Conservation (phyloP, 1,284 basidiomycete species). For the Volvariella volvacea region DNA sequence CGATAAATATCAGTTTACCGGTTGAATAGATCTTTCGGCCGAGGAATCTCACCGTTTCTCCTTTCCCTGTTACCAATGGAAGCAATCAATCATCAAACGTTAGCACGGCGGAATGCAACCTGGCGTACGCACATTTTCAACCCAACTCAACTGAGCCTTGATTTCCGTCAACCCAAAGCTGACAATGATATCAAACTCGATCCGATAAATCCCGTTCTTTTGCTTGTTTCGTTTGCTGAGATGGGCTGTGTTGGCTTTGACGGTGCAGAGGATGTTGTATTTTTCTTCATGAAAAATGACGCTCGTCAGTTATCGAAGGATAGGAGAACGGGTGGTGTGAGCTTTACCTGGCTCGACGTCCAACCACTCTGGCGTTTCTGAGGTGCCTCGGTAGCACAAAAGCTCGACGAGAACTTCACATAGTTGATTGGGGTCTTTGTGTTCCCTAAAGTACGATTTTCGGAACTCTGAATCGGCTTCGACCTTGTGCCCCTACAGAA, state of each 20-base stretch:
- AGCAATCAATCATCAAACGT: no score
- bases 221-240: slow-evolving; percentile 3
- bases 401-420: slow-evolving; percentile 3
- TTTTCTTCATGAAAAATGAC: no score
- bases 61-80: neutral
- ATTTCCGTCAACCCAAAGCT: slow-evolving; percentile 1
- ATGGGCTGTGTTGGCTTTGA: slow-evolving; percentile 9
- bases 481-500: slow-evolving; percentile 2
- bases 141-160: neutral
- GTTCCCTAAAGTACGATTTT: slow-evolving; percentile 5
- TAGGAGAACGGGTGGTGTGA: no score
- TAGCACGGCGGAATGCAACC: no score
- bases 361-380: slow-evolving; percentile 4
- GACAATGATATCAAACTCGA: neutral
- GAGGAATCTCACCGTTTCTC: neutral
- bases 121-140: slow-evolving; percentile 1
- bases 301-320: no score
- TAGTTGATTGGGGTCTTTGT: slow-evolving; percentile 1
- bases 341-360: slow-evolving; percentile 7
- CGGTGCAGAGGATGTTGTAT: slow-evolving; percentile 36
- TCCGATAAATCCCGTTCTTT: neutral
- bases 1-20: neutral
- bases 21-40: no score
- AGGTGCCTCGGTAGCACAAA: slow-evolving; percentile 6
- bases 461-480: slow-evolving; percentile 5